These are phyloP conservation scores for Phragmites australis DNA, from an alignment of 176 grass and related monocot species.

Conservation along the genomic window DNA sequence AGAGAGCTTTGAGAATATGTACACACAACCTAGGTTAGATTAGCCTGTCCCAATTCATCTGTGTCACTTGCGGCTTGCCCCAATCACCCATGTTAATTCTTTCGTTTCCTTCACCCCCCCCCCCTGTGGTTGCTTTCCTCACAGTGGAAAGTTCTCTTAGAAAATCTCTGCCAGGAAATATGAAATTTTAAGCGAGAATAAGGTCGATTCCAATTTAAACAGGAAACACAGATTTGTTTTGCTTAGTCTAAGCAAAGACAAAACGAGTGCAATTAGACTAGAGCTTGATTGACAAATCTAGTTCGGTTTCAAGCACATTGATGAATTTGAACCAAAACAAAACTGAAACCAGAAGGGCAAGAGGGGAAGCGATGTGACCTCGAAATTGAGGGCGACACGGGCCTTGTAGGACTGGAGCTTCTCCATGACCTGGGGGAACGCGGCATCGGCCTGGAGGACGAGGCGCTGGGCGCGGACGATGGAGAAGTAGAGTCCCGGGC, in stretches of 20 bases:
- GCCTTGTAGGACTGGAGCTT: slow-evolving; percentile 94
- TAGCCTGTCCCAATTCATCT: neutral
- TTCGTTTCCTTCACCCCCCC: neutral
- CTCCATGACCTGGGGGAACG: slow-evolving; percentile 80
- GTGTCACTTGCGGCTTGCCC: neutral
- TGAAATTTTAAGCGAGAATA: neutral
- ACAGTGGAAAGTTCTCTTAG: neutral
- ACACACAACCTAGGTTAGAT: neutral
- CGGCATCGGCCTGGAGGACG: slow-evolving; percentile 63
- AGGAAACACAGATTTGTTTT: neutral
- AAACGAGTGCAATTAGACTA: neutral
- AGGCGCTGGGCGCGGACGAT: slow-evolving; percentile 61
- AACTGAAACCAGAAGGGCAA: neutral
- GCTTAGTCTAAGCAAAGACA: neutral
- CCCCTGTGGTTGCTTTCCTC: neutral
- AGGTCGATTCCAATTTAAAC: neutral
- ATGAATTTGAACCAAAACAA: neutral
- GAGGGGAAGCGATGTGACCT: slow-evolving; percentile 45
- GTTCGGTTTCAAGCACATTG: neutral
- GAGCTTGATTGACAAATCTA: neutral
- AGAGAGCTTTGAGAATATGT: neutral
- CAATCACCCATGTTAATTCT: neutral
- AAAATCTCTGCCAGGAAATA: slow-evolving; percentile 10
- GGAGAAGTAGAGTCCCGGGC: slow-evolving; percentile 71
- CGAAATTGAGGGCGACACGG: slow-evolving; percentile 73